Evolutionary conservation across 257 asterid species (phyloP), one percentile per base, ranked within the genome.

Genomic region (Cordia subcordata): DNA sequence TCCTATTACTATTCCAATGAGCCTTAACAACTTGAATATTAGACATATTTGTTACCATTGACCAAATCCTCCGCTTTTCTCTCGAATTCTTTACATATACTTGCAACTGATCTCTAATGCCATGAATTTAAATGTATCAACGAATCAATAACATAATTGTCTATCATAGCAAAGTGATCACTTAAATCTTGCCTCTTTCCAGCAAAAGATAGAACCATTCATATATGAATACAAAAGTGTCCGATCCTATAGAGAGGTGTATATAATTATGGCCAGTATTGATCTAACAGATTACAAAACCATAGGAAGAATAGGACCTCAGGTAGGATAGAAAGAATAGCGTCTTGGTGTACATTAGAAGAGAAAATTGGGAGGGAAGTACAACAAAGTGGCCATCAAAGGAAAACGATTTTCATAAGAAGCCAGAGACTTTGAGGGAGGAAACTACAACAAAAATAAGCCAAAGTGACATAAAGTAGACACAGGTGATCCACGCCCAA

Each of bases 401-500:
- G 38, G 19, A 61, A 61, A 61, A n/a, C n/a, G 12, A 19, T 11
- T 8, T 17, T 82, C 61, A 87, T 60, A 87, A 82, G 60, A 71
- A 27, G 58, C 77, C 85, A 13, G 91, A 78, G 64, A 85, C 90
- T 66, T 68, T 64, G 52, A 85, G 82, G 67, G 94, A 83, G 21
- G 95, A 88, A 35, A 85, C 58, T 8, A 66, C 67, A 39, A 88
- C 90, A 72, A 88, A 91, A 23, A 77, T 60, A 51, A 91, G 77
- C 96, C 96, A 91, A 20, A 91, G 63, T 20, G 76, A 53, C 85
- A 91, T 76, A 60, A 91, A 85, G 61, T 61, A 91, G 40, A 76
- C 56, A 66, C 81, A 66, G 37, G 98, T 91, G 0, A 75, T 54
- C 98, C 98, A 91, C 0, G 98, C 96, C 96, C 95, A 91, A 11